Evolutionary conservation across 495 filamentous ascomycete genomes (phyloP).

Genomic region (Penicillium waksmanii): DNA sequence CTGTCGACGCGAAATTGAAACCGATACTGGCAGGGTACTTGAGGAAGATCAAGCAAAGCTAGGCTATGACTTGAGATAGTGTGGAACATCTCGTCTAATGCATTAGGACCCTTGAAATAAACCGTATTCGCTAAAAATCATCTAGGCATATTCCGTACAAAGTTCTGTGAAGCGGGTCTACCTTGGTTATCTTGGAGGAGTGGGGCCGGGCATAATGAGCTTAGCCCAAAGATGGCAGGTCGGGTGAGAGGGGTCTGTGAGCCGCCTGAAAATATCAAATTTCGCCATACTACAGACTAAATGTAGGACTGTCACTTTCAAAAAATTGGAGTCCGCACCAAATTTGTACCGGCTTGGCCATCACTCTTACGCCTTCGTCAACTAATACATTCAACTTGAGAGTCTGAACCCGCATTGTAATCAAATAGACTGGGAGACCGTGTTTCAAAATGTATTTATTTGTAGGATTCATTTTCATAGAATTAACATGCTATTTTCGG

Average conservation of each 20-base stretch:
- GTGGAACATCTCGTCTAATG: background rate
- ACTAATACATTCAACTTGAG: background rate
- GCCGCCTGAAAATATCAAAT: background rate
- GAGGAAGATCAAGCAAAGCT: background rate
- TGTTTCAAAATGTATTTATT: too few species aligned
- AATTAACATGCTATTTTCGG: constrained; percentile 16
- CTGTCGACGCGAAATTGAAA: background rate
- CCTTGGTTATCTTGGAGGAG: background rate
- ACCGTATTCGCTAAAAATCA: background rate
- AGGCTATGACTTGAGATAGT: background rate
- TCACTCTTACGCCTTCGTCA: background rate
- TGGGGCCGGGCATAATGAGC: background rate
- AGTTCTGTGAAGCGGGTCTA: constrained; percentile 1
- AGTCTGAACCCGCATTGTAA: background rate
- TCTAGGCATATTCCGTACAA: background rate
- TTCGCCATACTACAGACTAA: background rate
- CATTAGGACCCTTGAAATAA: background rate
- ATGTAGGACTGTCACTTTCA: background rate
- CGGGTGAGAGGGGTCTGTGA: background rate
- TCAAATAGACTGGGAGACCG: background rate
- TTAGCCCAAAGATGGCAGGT: constrained; percentile 4
- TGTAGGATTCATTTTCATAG: constrained; percentile 5
- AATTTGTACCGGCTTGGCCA: too few species aligned
- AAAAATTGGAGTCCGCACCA: too few species aligned
- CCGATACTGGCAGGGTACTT: too few species aligned